A percentile compares a stretch with the other conserved stretches of the same genome.
Conservation (phyloP, 2,329 filamentous ascomycete species). For the Aspergillus sp. region DNA sequence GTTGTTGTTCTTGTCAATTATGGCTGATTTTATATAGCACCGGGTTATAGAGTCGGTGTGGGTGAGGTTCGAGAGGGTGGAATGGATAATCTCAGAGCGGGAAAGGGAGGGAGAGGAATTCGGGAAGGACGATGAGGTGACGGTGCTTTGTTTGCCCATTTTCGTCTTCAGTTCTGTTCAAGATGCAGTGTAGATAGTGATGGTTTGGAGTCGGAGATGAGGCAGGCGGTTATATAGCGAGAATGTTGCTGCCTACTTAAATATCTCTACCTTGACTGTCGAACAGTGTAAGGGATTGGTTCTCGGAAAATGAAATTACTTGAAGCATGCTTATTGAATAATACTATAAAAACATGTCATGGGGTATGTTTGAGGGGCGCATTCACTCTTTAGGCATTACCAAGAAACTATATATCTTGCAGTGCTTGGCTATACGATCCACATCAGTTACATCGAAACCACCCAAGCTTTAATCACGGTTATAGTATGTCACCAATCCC, state of each 20-base stretch:
- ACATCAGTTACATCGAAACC: not conserved
- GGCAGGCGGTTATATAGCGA: not conserved
- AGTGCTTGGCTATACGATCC: not conserved
- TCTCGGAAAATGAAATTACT: no score
- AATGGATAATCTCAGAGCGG: conserved; percentile 12
- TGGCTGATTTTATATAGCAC: not conserved
- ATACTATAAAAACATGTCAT: no score
- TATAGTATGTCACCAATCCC: no score
- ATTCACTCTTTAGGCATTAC: no score
- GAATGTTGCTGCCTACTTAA: conserved; percentile 10
- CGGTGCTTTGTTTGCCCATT: conserved; percentile 1
- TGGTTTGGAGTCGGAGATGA: not conserved
- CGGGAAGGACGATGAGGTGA: conserved; percentile 1
- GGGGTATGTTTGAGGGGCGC: no score
- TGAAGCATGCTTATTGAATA: no score
- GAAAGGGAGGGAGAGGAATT: conserved; percentile 10
- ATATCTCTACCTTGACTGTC: not conserved
- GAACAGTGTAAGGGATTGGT: no score
- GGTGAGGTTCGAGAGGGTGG: conserved; percentile 15
- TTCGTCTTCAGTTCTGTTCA: not conserved
- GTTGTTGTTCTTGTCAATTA: not conserved
- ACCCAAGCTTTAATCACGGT: not conserved
- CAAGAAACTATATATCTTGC: not conserved
- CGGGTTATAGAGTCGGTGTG: conserved; percentile 10
- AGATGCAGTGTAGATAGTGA: not conserved